Evolutionary conservation across 352 stramenopile genomes (phyloP), one percentile per base, ranked within the genome.

Genomic region (Albugo candida): DNA sequence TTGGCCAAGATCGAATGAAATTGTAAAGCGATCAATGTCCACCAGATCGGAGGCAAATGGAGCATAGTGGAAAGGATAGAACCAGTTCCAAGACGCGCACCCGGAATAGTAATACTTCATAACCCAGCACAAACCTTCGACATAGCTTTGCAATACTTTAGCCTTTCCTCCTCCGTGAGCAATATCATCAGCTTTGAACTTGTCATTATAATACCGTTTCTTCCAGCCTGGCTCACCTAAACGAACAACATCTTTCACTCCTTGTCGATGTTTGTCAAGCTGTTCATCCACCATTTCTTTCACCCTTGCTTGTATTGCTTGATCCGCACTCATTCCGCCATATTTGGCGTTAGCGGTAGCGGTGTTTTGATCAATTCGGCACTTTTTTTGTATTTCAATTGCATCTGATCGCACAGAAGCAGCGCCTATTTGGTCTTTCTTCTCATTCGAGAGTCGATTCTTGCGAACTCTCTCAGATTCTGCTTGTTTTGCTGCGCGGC

Each of bases 31-130:
- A 48, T 87, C 75, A 31, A 96, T 82, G 51, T 92, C 87, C 36
- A 67, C 82, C 55, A 97, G 63, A 57, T 97, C 91, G 0, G 77
- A 94, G 18, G 92, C 78, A 39, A 97, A 91, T 2, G 91, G 91
- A 0, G 93, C 92, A 67, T 99, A 99, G 63, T 99, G 95, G 64
- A 98, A 99, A 1, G 95, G 96, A 63, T 97, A 99, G 61, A 98
- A 99, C 96, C 96, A 99, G 39, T 93, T 81, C 96, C 96, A 99
- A 48, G 84, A 97, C 41, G 95, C 93, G 61, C 96, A 98, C 1
- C 95, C 96, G 45, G 81, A 83, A 65, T 98, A 98, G 63, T 99
- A 99, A 69, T 99, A 99, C 19, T 87, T 83, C 61, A 99, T 86
- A 58, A 97, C 96, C 96, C 96, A 99, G 62, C 95, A 93, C 11